These are phyloP conservation scores for Daldinia childiae DNA, from an alignment of 495 filamentous ascomycete genomes.

Conservation along the genomic window DNA sequence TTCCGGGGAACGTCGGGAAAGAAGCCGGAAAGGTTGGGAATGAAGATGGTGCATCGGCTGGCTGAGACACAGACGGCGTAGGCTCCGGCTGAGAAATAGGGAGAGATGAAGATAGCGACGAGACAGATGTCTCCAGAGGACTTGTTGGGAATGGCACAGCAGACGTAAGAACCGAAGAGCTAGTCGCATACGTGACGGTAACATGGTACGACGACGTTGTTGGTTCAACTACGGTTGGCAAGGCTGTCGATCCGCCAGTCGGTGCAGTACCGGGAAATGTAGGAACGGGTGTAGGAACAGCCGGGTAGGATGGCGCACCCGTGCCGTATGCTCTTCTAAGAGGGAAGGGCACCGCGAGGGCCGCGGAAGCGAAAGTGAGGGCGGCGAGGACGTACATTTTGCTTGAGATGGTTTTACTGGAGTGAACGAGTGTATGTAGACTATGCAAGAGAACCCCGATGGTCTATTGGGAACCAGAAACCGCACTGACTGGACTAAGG, in stretches of 20 bases:
- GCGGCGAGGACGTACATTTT: constrained; percentile 33
- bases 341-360: constrained; percentile 32
- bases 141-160: not conserved
- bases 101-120: not conserved
- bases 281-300: constrained; percentile 5
- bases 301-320: not conserved
- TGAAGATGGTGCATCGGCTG: not conserved
- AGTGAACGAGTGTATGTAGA: constrained; percentile 28
- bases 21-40: constrained; percentile 13
- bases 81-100: not conserved
- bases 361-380: constrained; percentile 33
- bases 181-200: constrained; percentile 22
- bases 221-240: constrained; percentile 12
- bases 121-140: not conserved
- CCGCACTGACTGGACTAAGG: constrained; percentile 25
- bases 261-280: constrained; percentile 17
- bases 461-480: constrained; percentile 18
- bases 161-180: not conserved
- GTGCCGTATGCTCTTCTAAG: constrained; percentile 5
- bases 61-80: not conserved
- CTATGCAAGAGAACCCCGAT: constrained; percentile 17
- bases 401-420: constrained; percentile 9
- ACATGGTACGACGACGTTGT: constrained; percentile 13
- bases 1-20: constrained; percentile 7
- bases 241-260: constrained; percentile 23